Base-by-base conservation (phyloP, 805 yeast genomes). In the Ogataea philodendri region DNA sequence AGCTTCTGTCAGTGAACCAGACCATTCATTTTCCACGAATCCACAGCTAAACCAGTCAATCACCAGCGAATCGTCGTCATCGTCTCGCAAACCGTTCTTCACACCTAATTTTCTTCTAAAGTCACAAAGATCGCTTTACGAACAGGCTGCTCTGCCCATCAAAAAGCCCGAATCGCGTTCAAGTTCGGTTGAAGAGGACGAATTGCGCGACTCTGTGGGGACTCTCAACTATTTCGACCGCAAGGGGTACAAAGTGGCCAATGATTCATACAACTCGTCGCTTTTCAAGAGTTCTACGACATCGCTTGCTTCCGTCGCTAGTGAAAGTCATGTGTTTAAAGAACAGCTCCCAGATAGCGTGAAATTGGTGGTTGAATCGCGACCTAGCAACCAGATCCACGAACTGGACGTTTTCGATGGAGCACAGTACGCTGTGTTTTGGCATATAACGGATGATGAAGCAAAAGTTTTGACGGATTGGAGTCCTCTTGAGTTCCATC, bases 371-470 rank as follows among this genome's bases (percentile, higher is more conserved):
- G 35, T 47, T 9, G 52, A 56, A 15, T 56, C 61, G 15, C 46
- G 62, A 23, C 58, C 61, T 1, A 30, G 40, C 13, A 25, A 37
- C 3, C 49, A 46, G 25, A 27, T 34, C 2, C 62, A 54, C 30
- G 31, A 40, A 9, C 37, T 57, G 30, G 48, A 42, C 15, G 37
- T 36, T 7, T 55, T 56, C 22, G 51, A 45, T 15, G 54, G 52
- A 27, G 34, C 42, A 2, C 51, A 52, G 18, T 59, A 55, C 32
- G 35, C 35, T 1, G 55, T 49, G 15, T 59, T 59, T 35, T 59
- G 63, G 63, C 49, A 45, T 20, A 26, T 59, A 5, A 42, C 52
- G 1, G 9, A 33, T 1, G 55, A 54, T 6, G 63, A 59, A 27
- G 46, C 47, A 1, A 17, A 18, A 18, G 26, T 25, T 2, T 38